A percentile compares a stretch with the other conserved stretches of the same genome.
Conservation (phyloP, 768 basidiomycete species). For the Gloeostereum incarnatum region DNA sequence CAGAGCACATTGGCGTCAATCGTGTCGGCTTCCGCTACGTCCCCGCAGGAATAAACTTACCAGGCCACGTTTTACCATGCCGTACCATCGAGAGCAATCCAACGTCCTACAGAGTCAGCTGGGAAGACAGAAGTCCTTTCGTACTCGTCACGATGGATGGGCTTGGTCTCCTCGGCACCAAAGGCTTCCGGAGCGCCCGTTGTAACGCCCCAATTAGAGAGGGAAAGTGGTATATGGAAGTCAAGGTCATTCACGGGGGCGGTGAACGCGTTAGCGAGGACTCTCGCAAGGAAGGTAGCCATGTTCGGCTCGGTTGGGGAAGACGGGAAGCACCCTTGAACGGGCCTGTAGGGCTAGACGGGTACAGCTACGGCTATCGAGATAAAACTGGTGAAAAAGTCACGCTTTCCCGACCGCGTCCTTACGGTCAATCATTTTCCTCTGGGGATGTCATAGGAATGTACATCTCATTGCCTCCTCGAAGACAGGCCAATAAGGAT, state of each 20-base stretch:
- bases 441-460: conserved; percentile 90
- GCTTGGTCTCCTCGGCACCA: conserved; percentile 65
- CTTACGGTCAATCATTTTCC: conserved; percentile 66
- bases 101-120: conserved; percentile 61
- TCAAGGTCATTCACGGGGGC: conserved; percentile 68
- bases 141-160: conserved; percentile 76
- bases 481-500: conserved; percentile 42
- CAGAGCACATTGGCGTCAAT: conserved; percentile 65
- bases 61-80: conserved; percentile 50
- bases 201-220: conserved; percentile 85
- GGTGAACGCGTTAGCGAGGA: conserved; percentile 45
- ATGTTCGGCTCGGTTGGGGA: conserved; percentile 89
- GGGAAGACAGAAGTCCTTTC: conserved; percentile 86
- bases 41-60: conserved; percentile 65
- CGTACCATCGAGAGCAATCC: conserved; percentile 79
- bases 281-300: conserved; percentile 53
- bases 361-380: conserved; percentile 85
- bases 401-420: conserved; percentile 68
- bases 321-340: conserved; percentile 91
- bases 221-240: conserved; percentile 93
- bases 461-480: conserved; percentile 81
- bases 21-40: conserved; percentile 73
- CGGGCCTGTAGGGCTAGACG: conserved; percentile 87
- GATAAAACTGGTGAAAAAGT: conserved; percentile 93
- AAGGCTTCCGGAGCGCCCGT: conserved; percentile 85